phyloP scores from a whole-genome alignment of 495 filamentous ascomycete species.

The Neurospora sp. region DNA sequence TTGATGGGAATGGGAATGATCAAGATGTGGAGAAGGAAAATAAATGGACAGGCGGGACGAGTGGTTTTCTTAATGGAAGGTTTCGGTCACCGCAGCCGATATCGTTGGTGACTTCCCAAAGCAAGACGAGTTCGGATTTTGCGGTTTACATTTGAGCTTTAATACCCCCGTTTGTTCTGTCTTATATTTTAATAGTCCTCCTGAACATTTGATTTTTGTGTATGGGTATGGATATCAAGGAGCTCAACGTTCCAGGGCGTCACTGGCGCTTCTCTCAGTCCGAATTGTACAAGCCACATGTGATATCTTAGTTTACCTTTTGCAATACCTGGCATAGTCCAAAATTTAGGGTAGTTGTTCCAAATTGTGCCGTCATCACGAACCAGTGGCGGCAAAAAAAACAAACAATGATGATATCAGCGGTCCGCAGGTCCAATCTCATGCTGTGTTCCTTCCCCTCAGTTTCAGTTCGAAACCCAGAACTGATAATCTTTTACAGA shows the following conservation, averaged over 20 bases:
- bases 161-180: background rate
- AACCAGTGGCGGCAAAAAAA: background rate
- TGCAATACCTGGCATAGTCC: background rate
- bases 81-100: slow-evolving; percentile 1
- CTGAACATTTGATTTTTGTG: background rate
- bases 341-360: background rate
- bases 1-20: background rate
- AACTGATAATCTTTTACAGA: background rate
- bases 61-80: background rate
- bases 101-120: slow-evolving; percentile 1
- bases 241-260: background rate
- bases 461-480: background rate
- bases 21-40: background rate
- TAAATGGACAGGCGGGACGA: background rate
- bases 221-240: background rate
- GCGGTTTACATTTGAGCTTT: slow-evolving; percentile 14
- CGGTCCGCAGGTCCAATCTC: background rate
- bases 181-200: background rate
- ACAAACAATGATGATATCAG: background rate
- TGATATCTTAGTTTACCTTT: background rate
- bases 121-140: slow-evolving; percentile 13
- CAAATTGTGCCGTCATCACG: background rate
- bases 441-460: background rate
- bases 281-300: background rate
- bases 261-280: background rate